Base-by-base conservation (phyloP, 2,329 filamentous ascomycete genomes). In the Talaromyces albobiverticillius region DNA sequence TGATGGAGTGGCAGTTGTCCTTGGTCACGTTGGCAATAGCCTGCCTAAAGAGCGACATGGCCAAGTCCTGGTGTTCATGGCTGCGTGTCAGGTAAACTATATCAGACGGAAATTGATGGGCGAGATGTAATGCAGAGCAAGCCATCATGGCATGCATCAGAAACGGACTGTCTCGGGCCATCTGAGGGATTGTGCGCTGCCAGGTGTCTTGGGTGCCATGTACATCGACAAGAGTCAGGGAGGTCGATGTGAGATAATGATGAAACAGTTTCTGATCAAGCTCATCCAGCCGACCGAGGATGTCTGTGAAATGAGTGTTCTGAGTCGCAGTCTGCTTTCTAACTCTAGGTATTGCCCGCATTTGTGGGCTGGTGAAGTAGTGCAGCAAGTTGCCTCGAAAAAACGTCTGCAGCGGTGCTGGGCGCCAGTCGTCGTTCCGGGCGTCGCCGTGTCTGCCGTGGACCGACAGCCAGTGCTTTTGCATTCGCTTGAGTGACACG, bases 141-240 rank as follows among this genome's bases (percentile, higher is more conserved):
- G 74, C 72, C 10, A 76, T 59, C 3, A 77, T 63, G 10, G 73
- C 69, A 53, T 76, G 70, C 58, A 77, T 66, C 0, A 77, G 59
- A 38, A 72, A 76, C 0, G 59, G 57, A 38, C 72, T 62, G 2
- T 57, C 51, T 7, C 67, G 60, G 25, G 71, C 72, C 43, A 71
- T 59, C 41, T 66, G 63, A 1, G 73, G 70, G 14, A 69, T 64
- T 2, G 62, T 58, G 9, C 67, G 54, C 50, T 22, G 38, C 38
- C 46, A 55, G 18, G 47, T 47, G 9, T 25, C 7, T 25, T 47
- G 13, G 3, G 43, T 47, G n/a, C 31, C 14, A 14, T 29, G 9
- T 8, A 47, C 36, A 16, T 26, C 45, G 23, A 25, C 34, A 34
- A 53, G 34, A n/a, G 31, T 53, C 16, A 32, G 47, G 20, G 47